A percentile compares a stretch with the other conserved stretches of the same genome.
Conservation (phyloP, 2,329 filamentous ascomycete species). For the Epichloe gansuensis region DNA sequence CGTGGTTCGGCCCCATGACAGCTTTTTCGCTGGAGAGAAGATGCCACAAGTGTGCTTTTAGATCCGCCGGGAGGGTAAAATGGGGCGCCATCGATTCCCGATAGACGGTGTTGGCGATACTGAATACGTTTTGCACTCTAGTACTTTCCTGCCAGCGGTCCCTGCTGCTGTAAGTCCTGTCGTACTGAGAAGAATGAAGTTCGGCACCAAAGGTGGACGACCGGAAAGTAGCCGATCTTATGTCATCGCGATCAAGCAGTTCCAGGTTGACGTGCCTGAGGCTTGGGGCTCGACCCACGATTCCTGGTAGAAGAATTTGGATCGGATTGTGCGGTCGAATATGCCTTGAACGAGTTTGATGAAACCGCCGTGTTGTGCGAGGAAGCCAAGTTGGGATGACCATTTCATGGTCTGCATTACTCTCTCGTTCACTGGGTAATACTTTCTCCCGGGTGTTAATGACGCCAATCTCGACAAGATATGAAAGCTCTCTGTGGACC, state of each 20-base stretch:
- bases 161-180: constrained; percentile 8
- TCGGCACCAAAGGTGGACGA: constrained; percentile 13
- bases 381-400: constrained; percentile 23
- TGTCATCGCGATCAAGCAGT: constrained; percentile 9
- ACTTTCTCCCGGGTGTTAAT: constrained; percentile 13
- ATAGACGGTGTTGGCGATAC: not conserved
- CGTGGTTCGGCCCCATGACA: not conserved
- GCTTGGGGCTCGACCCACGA: not conserved
- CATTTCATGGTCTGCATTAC: constrained; percentile 38
- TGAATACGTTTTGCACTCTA: not conserved
- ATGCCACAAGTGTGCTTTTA: not conserved
- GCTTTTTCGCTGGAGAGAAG: not conserved
- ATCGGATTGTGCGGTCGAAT: not conserved
- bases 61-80: not conserved
- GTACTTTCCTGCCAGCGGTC: not conserved
- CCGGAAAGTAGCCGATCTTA: constrained; percentile 5
- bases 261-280: not conserved
- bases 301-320: constrained; percentile 2
- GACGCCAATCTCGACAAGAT: not conserved
- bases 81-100: not conserved
- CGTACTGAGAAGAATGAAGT: constrained; percentile 4
- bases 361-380: constrained; percentile 35
- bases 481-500: constrained; percentile 1
- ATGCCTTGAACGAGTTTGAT: constrained; percentile 6
- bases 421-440: constrained; percentile 27